Evolutionary conservation across 2,329 filamentous ascomycete species (phyloP).

Genomic region (Ascochyta rabiei): DNA sequence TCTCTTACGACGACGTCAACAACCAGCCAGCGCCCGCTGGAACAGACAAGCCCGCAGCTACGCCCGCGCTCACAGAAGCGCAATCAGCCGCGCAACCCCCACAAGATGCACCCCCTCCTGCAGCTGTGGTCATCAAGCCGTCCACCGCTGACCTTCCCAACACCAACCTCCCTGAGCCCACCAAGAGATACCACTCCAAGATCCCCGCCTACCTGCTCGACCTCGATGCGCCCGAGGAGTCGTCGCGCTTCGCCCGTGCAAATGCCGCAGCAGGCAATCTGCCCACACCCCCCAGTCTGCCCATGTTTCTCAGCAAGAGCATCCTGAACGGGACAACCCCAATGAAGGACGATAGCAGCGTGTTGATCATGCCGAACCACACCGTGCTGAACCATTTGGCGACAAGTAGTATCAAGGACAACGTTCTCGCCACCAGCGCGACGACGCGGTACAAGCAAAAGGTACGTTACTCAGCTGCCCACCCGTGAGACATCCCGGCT

Average conservation of each 20-base stretch:
- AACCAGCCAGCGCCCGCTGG: slow-evolving; percentile 21
- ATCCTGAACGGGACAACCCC: slow-evolving; percentile 90
- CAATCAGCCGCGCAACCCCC: slow-evolving; percentile 35
- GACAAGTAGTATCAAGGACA: slow-evolving; percentile 97
- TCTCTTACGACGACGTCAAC: slow-evolving; percentile 74
- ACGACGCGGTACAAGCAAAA: slow-evolving; percentile 98
- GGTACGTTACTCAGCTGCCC: slow-evolving; percentile 55
- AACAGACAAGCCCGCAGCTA: slow-evolving; percentile 19
- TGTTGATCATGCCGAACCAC: slow-evolving; percentile 95
- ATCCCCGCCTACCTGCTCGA: slow-evolving; percentile 88
- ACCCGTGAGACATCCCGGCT: neutral
- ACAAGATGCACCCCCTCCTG: slow-evolving; percentile 50
- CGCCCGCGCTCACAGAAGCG: slow-evolving; percentile 23
- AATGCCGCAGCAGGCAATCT: slow-evolving; percentile 76
- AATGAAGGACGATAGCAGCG: slow-evolving; percentile 98
- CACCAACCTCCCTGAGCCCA: slow-evolving; percentile 32
- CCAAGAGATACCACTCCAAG: slow-evolving; percentile 69
- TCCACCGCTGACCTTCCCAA: slow-evolving; percentile 36
- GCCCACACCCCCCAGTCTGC: slow-evolving; percentile 82
- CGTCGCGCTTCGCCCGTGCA: slow-evolving; percentile 73
- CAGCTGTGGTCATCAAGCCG: slow-evolving; percentile 31
- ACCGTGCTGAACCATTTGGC: slow-evolving; percentile 95
- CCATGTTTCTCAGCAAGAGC: slow-evolving; percentile 90
- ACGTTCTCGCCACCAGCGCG: slow-evolving; percentile 90
- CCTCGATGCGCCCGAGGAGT: slow-evolving; percentile 83